Evolutionary conservation across 2,329 filamentous ascomycete genomes (phyloP).

Genomic region (Colletotrichum sp.): DNA sequence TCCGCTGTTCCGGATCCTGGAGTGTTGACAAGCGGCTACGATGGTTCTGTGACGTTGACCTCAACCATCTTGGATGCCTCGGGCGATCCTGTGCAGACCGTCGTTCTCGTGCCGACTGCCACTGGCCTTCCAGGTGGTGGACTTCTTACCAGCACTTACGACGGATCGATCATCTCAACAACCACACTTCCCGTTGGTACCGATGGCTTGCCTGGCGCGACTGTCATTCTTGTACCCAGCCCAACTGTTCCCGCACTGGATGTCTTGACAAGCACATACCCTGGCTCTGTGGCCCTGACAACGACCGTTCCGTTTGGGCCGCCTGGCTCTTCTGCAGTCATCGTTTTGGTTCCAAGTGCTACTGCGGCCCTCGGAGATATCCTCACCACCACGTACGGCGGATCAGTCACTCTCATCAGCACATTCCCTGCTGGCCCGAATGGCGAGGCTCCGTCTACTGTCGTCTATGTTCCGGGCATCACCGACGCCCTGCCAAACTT

Average conservation of each 20-base stretch:
- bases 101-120: background rate
- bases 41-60: background rate
- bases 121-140: background rate
- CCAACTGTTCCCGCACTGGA: background rate
- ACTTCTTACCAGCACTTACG: background rate
- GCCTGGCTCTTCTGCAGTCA: background rate
- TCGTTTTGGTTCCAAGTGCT: background rate
- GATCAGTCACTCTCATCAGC: background rate
- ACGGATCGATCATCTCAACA: background rate
- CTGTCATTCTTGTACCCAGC: background rate
- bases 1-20: background rate
- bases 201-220: background rate
- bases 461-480: background rate
- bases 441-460: background rate
- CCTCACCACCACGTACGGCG: background rate
- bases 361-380: background rate
- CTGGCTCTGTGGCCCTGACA: background rate
- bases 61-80: background rate
- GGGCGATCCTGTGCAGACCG: background rate
- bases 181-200: background rate
- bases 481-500: background rate
- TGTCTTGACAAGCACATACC: constrained; percentile 3
- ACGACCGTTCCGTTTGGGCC: background rate
- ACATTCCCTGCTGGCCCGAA: background rate
- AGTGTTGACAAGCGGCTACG: background rate